These are phyloP conservation scores for Asterochloris erici DNA, from an alignment of 139 green algal species.

Conservation along the genomic window DNA sequence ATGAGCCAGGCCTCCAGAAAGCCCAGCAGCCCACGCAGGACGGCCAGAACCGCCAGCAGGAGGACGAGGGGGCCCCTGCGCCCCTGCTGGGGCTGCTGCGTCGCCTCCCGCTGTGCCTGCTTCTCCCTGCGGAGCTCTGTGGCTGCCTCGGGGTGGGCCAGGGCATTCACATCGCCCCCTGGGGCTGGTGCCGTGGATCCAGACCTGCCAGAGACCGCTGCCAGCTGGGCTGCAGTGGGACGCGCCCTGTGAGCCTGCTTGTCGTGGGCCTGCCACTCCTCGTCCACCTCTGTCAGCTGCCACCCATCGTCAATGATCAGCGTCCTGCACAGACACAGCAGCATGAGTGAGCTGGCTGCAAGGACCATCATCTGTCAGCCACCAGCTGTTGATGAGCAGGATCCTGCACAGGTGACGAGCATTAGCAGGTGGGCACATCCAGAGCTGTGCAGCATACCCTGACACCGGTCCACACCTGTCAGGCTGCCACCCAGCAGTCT, in stretches of 20 bases:
- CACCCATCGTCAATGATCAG: slow-evolving; percentile 73
- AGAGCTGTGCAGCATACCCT: no score
- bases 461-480: no score
- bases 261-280: slow-evolving; percentile 1
- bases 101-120: background rate
- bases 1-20: background rate
- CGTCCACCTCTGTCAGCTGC: slow-evolving; percentile 20
- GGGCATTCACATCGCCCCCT: slow-evolving; percentile 2
- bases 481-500: no score
- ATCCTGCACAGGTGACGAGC: no score
- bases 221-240: background rate
- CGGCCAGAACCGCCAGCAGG: background rate
- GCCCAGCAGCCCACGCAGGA: background rate
- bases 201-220: background rate
- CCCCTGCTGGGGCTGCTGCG: background rate
- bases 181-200: background rate
- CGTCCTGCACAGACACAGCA: no score
- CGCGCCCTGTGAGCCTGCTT: background rate
- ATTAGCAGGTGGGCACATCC: no score
- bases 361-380: no score
- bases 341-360: no score
- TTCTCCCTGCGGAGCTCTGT: background rate
- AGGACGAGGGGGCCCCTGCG: background rate
- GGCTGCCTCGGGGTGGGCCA: background rate
- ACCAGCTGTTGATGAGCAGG: no score